Evolutionary conservation across 1,139 yeast species (phyloP), one percentile per base, ranked within the genome.

Genomic region (Debaryomyces psychrophilus): DNA sequence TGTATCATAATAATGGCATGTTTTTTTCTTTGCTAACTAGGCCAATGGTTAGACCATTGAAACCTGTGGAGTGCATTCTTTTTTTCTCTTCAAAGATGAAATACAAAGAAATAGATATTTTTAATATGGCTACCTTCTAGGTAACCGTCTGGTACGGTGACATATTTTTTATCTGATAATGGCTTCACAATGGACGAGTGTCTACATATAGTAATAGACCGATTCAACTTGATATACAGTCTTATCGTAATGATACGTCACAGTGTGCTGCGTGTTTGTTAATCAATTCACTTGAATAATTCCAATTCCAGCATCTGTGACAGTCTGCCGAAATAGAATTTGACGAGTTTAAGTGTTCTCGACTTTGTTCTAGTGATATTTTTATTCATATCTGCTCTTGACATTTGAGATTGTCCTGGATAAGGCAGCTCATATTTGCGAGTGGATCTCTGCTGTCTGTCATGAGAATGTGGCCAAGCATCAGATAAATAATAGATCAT

Each of bases 1-100:
- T n/a, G 20, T 18, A 35, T 36, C 38, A 37, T 29, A 44, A 12
- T 37, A 43, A 43, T 38, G 36, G 46, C 43, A 38, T 38, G 28
- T 38, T 37, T 43, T 43, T 43, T 43, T 40, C 41, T 43, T 43
- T 43, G 46, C 46, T 33, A 43, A 40, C 33, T 38, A 15, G 39
- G 39, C 25, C 22, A 12, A 17, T 28, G 33, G 25, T 23, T 22
- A 11, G 28, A 12, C 14, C 36, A 8, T 29, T 23, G n/a, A 27
- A 8, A 18, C 36, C 43, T 31, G 31, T 22, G 41, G 37, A 38
- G 37, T 37, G 39, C 43, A 34, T 43, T 43, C 41, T 40, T 43
- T 43, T 43, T 43, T 43, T 43, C 39, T 33, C 35, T 38, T 26
- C 20, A 23, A 34, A 38, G 31, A 27, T 27, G 37, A 37, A 33